Conservation (phyloP, 1,284 basidiomycete species). For the Coniferiporia sulphurascens region DNA sequence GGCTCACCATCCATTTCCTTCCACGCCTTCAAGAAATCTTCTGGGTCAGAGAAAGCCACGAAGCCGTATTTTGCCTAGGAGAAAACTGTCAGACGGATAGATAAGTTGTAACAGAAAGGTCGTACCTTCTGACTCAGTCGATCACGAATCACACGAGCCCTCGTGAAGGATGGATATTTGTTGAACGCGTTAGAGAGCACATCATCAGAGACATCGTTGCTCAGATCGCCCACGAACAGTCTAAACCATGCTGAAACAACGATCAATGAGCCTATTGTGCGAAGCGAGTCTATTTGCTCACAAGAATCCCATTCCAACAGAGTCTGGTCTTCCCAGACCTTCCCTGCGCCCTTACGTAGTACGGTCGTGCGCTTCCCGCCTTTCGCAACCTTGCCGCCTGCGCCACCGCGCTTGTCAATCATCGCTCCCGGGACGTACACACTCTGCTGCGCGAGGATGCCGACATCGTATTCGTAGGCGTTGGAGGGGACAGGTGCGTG, state of each 20-base stretch:
- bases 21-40: constrained; percentile 98
- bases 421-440: constrained; percentile 85
- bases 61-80: constrained; percentile 93
- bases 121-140: constrained; percentile 81
- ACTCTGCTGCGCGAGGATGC: constrained; percentile 81
- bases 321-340: constrained; percentile 97
- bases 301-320: constrained; percentile 97
- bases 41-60: constrained; percentile 96
- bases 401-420: constrained; percentile 79
- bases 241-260: constrained; percentile 83
- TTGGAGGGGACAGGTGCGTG: constrained; percentile 85
- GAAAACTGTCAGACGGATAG: constrained; percentile 1
- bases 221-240: constrained; percentile 95
- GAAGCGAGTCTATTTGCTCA: constrained; percentile 38
- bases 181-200: constrained; percentile 89
- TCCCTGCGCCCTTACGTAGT: constrained; percentile 89
- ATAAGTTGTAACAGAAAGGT: background rate
- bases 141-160: constrained; percentile 93
- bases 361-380: constrained; percentile 94
- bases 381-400: constrained; percentile 80
- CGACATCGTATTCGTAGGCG: constrained; percentile 85
- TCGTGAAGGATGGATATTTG: constrained; percentile 89
- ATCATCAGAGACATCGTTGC: constrained; percentile 97
- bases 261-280: constrained; percentile 1
- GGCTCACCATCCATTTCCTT: constrained; percentile 96